Evolutionary conservation across 2,329 filamentous ascomycete genomes (phyloP), one percentile per base, ranked within the genome.

Genomic region (Dryadomyces quercus-mongolicae): DNA sequence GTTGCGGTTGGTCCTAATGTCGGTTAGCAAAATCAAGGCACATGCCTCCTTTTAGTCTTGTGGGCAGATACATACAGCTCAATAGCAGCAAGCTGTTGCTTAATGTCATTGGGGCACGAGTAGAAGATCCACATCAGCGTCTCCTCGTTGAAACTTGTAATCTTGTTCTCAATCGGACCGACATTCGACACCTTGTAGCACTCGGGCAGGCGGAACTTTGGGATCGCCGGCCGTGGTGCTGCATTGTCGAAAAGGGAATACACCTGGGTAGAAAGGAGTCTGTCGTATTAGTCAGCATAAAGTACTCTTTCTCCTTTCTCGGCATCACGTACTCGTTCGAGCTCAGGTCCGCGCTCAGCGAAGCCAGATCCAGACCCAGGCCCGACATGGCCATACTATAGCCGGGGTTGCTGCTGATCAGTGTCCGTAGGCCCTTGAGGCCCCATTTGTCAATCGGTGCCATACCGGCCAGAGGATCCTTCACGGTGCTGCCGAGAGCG

Each of bases 71-170:
- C 78, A 67, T 68, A 84, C 80, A 85, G 70, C 64, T 85, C 80
- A 44, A 75, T 70, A 0, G 82, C 81, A 2, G 82, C 82, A 67
- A 82, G 69, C 49, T 81, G 76, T 63, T 85, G 82, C 64, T 82
- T 80, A 40, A 77, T 63, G 61, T 85, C 81, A 47, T 75, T 72
- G 8, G 82, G 79, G 56, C 78, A 82, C 66, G 78, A 82, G 66
- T 85, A 85, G 62, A 85, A 85, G 59, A 85, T 85, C 75, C 79
- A 84, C 66, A 85, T 80, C 49, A 85, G 68, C 0, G 82, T 84
- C 66, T 85, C 82, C 58, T 85, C 82, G 60, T 84, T 84, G 66
- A 85, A 84, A 58, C 76, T 83, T 44, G 72, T 72, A 50, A 85
- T 81, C 66, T 85, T 85, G 60, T 74, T 80, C 57, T 84, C 80